These are phyloP conservation scores for Rhodofomes roseus DNA, from an alignment of 1,284 basidiomycete genomes.

Conservation along the genomic window DNA sequence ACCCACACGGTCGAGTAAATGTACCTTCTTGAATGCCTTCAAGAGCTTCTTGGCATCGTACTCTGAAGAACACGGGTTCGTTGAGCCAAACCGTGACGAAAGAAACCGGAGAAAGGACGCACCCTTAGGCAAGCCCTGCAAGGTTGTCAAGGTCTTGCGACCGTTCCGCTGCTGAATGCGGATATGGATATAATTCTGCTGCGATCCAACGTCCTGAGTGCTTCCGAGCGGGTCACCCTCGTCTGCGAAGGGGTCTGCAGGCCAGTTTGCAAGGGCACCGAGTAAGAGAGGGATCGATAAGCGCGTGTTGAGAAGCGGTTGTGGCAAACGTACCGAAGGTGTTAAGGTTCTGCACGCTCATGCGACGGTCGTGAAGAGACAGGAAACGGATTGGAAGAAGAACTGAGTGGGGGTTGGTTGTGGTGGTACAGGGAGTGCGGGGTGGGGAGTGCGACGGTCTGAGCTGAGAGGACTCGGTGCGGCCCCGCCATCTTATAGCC, in stretches of 20 bases:
- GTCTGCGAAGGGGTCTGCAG: constrained; percentile 89
- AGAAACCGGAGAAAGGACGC: constrained; percentile 25
- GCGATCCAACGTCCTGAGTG: constrained; percentile 76
- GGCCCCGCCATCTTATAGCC: constrained; percentile 8
- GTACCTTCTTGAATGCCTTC: constrained; percentile 96
- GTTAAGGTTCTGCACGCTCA: constrained; percentile 89
- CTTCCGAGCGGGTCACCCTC: constrained; percentile 78
- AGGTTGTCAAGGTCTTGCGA: constrained; percentile 96
- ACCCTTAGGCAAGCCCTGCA: constrained; percentile 96
- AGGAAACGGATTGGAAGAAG: constrained; percentile 31
- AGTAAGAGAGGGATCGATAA: constrained; percentile 30
- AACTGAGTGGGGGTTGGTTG: constrained; percentile 43
- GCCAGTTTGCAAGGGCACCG: constrained; percentile 4
- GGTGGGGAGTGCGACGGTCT: constrained; percentile 26
- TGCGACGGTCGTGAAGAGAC: constrained; percentile 53
- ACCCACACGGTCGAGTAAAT: constrained; percentile 1
- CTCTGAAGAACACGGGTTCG: constrained; percentile 44
- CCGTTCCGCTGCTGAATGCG: constrained; percentile 99
- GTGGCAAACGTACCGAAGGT: constrained; percentile 57
- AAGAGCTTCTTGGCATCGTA: constrained; percentile 98
- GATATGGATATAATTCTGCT: constrained; percentile 89
- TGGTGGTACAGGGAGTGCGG: constrained; percentile 13
- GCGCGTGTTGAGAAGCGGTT: constrained; percentile 8
- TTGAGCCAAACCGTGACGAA: neutral
- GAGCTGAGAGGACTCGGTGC: constrained; percentile 14